Evolutionary conservation across 805 yeast species (phyloP).

Genomic region (Spathaspora gorwiae): DNA sequence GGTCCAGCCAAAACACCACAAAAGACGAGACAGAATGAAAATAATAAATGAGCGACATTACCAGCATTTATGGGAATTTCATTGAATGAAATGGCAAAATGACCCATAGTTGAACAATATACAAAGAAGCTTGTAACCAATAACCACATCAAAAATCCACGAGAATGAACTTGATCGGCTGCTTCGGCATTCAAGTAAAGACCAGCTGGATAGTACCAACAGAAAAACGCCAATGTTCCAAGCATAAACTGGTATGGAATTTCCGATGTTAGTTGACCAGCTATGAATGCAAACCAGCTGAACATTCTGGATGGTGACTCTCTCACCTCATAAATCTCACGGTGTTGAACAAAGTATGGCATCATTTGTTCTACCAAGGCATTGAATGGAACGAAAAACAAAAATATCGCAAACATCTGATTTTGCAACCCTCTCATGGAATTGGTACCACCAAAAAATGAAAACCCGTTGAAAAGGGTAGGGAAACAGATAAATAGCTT

Average conservation of each 20-base stretch:
- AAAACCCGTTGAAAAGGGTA: slow-evolving; percentile 68
- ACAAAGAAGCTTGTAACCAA: slow-evolving; percentile 18
- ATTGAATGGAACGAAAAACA: slow-evolving; percentile 28
- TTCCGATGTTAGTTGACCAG: slow-evolving; percentile 40
- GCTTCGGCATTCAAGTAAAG: slow-evolving; percentile 47
- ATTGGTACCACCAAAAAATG: slow-evolving; percentile 55
- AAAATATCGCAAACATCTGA: slow-evolving; percentile 46
- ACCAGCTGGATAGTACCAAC: slow-evolving; percentile 60
- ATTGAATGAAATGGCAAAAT: slow-evolving; percentile 22
- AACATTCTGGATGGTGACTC: slow-evolving; percentile 40
- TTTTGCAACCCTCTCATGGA: slow-evolving; percentile 58
- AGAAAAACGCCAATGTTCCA: slow-evolving; percentile 36
- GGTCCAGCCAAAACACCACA: slow-evolving; percentile 33
- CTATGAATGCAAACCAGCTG: slow-evolving; percentile 37
- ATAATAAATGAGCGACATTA: slow-evolving; percentile 21
- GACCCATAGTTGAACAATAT: slow-evolving; percentile 23
- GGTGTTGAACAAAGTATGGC: slow-evolving; percentile 33
- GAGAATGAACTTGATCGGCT: slow-evolving; percentile 30
- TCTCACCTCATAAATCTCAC: slow-evolving; percentile 38
- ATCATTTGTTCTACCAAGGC: slow-evolving; percentile 33
- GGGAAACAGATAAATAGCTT: slow-evolving; percentile 53
- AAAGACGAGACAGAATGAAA: slow-evolving; percentile 29
- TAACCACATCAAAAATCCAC: slow-evolving; percentile 38
- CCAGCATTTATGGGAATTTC: slow-evolving; percentile 29
- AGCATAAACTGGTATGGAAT: slow-evolving; percentile 41